Evolutionary conservation across 1,284 basidiomycete genomes (phyloP).

Genomic region (Takashimella koratensis): DNA sequence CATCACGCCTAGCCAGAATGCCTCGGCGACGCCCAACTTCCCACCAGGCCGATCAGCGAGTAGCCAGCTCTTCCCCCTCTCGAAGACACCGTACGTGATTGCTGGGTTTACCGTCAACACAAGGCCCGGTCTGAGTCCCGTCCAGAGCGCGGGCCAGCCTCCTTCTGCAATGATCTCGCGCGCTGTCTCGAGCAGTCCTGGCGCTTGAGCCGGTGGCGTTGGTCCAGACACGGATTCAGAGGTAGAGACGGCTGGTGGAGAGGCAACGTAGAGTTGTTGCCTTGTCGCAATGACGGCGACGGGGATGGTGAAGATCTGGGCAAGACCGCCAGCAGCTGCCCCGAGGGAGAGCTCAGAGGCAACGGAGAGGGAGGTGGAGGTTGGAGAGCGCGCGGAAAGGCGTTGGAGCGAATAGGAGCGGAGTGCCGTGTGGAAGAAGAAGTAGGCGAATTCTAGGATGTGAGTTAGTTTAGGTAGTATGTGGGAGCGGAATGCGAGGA

Average conservation of each 20-base stretch:
- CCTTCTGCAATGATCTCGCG: constrained; percentile 88
- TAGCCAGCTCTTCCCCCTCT: constrained; percentile 67
- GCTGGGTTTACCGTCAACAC: constrained; percentile 96
- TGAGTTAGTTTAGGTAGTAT: constrained; percentile 93
- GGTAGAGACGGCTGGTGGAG: constrained; percentile 2
- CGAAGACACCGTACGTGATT: constrained; percentile 96
- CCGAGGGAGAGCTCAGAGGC: constrained; percentile 81
- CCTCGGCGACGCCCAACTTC: constrained; percentile 59
- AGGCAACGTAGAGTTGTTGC: constrained; percentile 73
- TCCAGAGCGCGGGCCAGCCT: constrained; percentile 87
- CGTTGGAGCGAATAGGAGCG: constrained; percentile 52
- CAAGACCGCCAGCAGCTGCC: constrained; percentile 86
- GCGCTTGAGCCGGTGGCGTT: constrained; percentile 20
- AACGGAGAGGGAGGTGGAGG: constrained; percentile 58
- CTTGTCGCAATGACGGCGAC: constrained; percentile 96
- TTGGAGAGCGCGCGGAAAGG: constrained; percentile 45
- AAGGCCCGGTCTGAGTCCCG: constrained; percentile 85
- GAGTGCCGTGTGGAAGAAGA: constrained; percentile 96
- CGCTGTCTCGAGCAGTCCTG: constrained; percentile 61
- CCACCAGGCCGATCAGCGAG: constrained; percentile 17
- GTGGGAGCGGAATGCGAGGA: constrained; percentile 96
- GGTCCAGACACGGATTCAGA: background rate
- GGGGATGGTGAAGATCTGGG: constrained; percentile 98
- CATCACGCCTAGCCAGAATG: constrained; percentile 84
- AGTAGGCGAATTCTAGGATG: constrained; percentile 92